Evolutionary conservation across 306 rosid genomes (phyloP).

Genomic region (Cucumis melo): DNA sequence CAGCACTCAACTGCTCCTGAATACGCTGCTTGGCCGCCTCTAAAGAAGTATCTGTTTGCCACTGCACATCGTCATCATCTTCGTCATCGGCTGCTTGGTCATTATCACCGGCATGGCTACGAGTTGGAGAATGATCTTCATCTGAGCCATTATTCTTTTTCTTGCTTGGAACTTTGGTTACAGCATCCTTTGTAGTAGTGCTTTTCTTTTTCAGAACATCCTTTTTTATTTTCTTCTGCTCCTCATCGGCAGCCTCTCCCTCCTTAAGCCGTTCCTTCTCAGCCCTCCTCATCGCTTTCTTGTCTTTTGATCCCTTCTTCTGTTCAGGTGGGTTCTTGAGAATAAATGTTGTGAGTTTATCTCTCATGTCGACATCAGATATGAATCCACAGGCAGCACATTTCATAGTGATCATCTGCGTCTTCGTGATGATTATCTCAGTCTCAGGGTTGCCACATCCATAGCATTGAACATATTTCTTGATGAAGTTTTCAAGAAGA

Average conservation of each 20-base stretch:
- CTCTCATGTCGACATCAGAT: constrained; percentile 78
- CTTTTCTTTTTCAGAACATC: constrained; percentile 48
- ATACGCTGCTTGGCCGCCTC: constrained; percentile 60
- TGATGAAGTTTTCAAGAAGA: constrained; percentile 66
- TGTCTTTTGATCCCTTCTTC: constrained; percentile 59
- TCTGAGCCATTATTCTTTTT: constrained; percentile 50
- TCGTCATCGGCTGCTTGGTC: constrained; percentile 22
- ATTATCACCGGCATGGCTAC: constrained; percentile 33
- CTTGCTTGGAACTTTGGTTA: constrained; percentile 23
- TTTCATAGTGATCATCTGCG: constrained; percentile 58
- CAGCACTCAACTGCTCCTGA: constrained; percentile 69
- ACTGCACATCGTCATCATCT: constrained; percentile 38
- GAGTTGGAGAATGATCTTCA: constrained; percentile 53
- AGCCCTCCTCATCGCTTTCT: constrained; percentile 75
- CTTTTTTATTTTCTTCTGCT: constrained; percentile 44
- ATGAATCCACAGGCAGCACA: constrained; percentile 78
- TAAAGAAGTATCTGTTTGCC: constrained; percentile 66
- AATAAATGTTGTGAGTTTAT: constrained; percentile 65
- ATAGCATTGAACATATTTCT: constrained; percentile 74
- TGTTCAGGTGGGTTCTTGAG: constrained; percentile 69
- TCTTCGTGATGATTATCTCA: constrained; percentile 52
- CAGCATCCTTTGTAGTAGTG: constrained; percentile 25
- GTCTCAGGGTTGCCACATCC: constrained; percentile 84
- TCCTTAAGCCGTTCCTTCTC: constrained; percentile 73
- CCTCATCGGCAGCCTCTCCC: constrained; percentile 72